Evolutionary conservation across 164 flowering plant species (phyloP).

Genomic region (Vitis rupestris): DNA sequence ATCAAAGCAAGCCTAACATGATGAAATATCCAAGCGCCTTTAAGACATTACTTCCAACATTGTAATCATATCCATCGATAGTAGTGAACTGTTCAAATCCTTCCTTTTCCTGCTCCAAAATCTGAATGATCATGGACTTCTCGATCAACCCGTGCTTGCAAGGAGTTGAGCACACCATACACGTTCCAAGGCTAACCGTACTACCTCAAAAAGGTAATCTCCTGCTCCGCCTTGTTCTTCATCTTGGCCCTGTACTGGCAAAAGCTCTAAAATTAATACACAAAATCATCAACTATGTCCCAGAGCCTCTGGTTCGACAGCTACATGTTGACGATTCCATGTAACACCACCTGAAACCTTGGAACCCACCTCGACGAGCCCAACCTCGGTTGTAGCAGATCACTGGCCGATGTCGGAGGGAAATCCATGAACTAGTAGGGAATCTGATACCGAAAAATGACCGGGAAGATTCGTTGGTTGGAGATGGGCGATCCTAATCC

Average conservation of each 20-base stretch:
- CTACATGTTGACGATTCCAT: constrained; percentile 95
- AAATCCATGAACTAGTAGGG: background rate
- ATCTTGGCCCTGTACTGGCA: constrained; percentile 95
- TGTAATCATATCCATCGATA: constrained; percentile 94
- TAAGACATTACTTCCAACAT: constrained; percentile 95
- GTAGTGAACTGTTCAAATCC: constrained; percentile 88
- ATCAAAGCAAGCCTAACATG: constrained; percentile 90
- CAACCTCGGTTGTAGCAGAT: constrained; percentile 7
- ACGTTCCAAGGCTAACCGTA: constrained; percentile 98
- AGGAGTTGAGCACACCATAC: constrained; percentile 89
- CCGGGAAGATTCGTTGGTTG: background rate
- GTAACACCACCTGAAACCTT: constrained; percentile 59
- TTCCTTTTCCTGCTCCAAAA: constrained; percentile 90
- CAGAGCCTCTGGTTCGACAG: constrained; percentile 98
- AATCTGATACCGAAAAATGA: constrained; percentile 2
- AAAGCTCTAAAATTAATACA: constrained; percentile 91
- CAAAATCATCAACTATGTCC: constrained; percentile 99
- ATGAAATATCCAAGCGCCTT: constrained; percentile 97
- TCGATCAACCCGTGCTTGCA: constrained; percentile 89
- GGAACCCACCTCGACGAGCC: background rate
- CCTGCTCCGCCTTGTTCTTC: constrained; percentile 92
- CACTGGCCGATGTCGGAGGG: background rate
- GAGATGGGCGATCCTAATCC: constrained; percentile 15
- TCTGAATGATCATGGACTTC: constrained; percentile 79
- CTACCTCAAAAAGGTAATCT: constrained; percentile 72